Evolutionary conservation across 106 monocot species (phyloP).

Genomic region (Dendrobium huoshanense): DNA sequence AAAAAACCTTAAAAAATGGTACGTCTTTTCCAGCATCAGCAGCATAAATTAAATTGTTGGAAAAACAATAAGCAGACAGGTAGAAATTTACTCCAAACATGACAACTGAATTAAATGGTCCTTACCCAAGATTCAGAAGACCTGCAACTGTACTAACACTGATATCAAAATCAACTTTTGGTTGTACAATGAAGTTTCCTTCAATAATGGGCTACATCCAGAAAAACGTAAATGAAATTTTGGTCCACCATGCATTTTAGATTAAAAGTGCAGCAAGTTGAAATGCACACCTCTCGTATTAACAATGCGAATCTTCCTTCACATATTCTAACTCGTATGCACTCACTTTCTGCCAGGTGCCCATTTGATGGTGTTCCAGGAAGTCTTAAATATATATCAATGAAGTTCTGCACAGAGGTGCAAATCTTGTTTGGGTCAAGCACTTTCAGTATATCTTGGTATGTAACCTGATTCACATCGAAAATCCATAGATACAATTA

Average conservation of each 20-base stretch:
- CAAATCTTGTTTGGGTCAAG: conserved; percentile 83
- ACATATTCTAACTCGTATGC: conserved; percentile 96
- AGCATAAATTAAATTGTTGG: background rate
- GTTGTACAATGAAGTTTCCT: conserved; percentile 95
- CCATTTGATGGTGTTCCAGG: conserved; percentile 79
- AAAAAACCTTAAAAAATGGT: background rate
- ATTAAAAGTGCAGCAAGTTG: conserved; percentile 8
- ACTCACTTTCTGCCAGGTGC: conserved; percentile 73
- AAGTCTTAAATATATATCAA: conserved; percentile 85
- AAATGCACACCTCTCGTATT: conserved; percentile 70
- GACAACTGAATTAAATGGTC: background rate
- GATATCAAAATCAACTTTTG: conserved; percentile 99
- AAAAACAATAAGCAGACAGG: background rate
- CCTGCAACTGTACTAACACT: conserved; percentile 95
- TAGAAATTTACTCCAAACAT: background rate
- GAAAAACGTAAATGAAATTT: conserved; percentile 9
- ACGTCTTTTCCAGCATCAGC: background rate
- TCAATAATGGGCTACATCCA: conserved; percentile 74
- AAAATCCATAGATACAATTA: conserved; percentile 5
- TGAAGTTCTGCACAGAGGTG: conserved; percentile 93
- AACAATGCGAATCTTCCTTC: conserved; percentile 97
- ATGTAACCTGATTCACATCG: conserved; percentile 48
- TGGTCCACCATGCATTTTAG: conserved; percentile 1
- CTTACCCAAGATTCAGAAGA: conserved; percentile 91
- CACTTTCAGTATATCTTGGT: conserved; percentile 87